Evolutionary conservation across 2,329 filamentous ascomycete species (phyloP), one percentile per base, ranked within the genome.

Genomic region (Beauveria medogensis): DNA sequence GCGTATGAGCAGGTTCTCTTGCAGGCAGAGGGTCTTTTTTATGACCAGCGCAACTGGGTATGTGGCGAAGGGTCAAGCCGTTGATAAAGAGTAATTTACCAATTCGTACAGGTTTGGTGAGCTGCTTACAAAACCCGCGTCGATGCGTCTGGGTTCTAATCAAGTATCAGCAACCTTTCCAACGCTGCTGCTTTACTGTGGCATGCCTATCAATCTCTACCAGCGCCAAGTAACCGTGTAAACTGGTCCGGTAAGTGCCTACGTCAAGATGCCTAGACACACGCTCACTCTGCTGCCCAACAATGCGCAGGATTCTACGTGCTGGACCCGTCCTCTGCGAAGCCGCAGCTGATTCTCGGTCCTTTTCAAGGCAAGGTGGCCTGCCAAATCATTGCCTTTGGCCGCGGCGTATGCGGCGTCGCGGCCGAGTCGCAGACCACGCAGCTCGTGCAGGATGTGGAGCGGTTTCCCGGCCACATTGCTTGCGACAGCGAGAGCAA

Each of bases 341-440:
- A 72, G 7, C 69, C 73, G 9, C 83, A 85, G 67, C 81, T 93
- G 51, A 88, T 92, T 65, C 83, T 93, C 1, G 90, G 88, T 0
- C 90, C 90, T 0, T 93, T 93, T 73, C 87, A 91, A 66, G 90
- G 90, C 64, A 89, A 91, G 69, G 84, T 87, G 3, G 90, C 90
- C 9, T 94, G 90, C 70, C 90, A 94, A 72, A 87, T 81, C 18
- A 93, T 94, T 67, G 74, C 78, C 6, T 89, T 92, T 64, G 85
- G 86, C 9, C 80, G 82, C 47, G 90, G 90, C 34, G 90, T 94
- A 5, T 93, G 90, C 71, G 90, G 90, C 3, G 75, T 83, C 7
- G 89, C 89, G 0, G 90, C 89, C 1, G 69, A 79, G 26, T 80
- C 77, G 3, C 73, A 74, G 50, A 70, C 74, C 62, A 92, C 89